Evolutionary conservation across 2,329 filamentous ascomycete genomes (phyloP).

Genomic region (Alternaria triticimaculans): DNA sequence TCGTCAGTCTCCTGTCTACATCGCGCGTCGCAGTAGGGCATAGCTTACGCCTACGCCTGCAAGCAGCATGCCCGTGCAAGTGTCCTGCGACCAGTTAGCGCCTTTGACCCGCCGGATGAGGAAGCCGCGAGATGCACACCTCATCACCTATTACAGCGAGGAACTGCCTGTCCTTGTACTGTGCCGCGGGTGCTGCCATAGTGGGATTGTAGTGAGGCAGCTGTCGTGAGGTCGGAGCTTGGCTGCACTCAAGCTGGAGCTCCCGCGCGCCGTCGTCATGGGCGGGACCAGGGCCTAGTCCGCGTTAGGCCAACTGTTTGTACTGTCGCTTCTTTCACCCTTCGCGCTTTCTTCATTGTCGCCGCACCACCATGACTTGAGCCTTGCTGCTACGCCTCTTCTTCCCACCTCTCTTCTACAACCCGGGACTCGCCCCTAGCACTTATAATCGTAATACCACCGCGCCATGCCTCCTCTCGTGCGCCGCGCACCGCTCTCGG

Average conservation of each 20-base stretch:
- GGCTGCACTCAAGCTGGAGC: conserved; percentile 15
- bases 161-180: conserved; percentile 86
- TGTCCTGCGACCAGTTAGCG: conserved; percentile 68
- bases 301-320: conserved; percentile 33
- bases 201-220: conserved; percentile 23
- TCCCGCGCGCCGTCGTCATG: conserved; percentile 32
- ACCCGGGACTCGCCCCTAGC: not conserved
- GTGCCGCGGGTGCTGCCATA: conserved; percentile 67
- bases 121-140: conserved; percentile 57
- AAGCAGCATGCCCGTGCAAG: conserved; percentile 92
- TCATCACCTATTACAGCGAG: conserved; percentile 98
- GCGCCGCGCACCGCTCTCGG: conserved; percentile 76
- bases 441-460: not conserved
- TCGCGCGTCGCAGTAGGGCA: not conserved
- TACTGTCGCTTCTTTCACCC: conserved; percentile 11
- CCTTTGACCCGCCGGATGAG: not conserved
- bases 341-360: conserved; percentile 9
- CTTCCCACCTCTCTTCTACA: not conserved
- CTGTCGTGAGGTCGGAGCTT: conserved; percentile 29
- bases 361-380: conserved; percentile 31
- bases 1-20: conserved; percentile 5
- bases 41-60: conserved; percentile 87
- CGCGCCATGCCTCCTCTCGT: conserved; percentile 68
- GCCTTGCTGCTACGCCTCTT: not conserved
- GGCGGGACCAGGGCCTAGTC: conserved; percentile 25